Evolutionary conservation across 306 rosid species (phyloP), one percentile per base, ranked within the genome.

Genomic region (Casuarina glauca): DNA sequence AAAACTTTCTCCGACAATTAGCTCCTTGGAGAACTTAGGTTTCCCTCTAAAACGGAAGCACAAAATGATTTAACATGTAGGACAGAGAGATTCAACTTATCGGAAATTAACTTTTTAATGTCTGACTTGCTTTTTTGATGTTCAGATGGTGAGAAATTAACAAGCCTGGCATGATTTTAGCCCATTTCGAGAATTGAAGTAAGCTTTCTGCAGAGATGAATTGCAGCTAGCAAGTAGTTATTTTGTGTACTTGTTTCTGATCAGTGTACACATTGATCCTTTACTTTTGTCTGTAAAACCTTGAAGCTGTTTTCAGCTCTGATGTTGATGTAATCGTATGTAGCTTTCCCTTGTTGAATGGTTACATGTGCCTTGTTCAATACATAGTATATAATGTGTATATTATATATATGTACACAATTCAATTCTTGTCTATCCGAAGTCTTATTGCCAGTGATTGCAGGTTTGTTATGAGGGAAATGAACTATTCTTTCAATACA

Each of bases 141-240:
- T 84, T 66, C 90, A 92, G 97, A 92, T 88, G 51, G 90, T 90
- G 50, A 83, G 93, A 68, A 84, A 89, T 82, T 86, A 80, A 76
- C 86, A 70, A 83, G 58, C 86, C 36, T 32, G 84, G 73, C 66
- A 46, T 68, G 42, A 19, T 78, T 69, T 69, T 72, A 60, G 75
- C 69, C 46, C 69, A 54, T 51, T 45, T 69, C 80, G 63, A 53
- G 80, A 85, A 70, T 54, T 46, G 69, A 67, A 79, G 82, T 69
- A 69, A 73, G 77, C 67, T 50, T 71, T 20, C 41, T 75, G 75
- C 75, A 39, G 83, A 71, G 80, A 74, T 57, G 82, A 64, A 71
- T 80, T 73, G 79, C 76, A 15, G 60, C 58, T 76, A 69, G 36
- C 77, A 48, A 69, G 78, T 15, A 55, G 74, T 62, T 76, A 70